Evolutionary conservation across 2,329 filamentous ascomycete genomes (phyloP).

Genomic region (Cordyceps fumosorosea): DNA sequence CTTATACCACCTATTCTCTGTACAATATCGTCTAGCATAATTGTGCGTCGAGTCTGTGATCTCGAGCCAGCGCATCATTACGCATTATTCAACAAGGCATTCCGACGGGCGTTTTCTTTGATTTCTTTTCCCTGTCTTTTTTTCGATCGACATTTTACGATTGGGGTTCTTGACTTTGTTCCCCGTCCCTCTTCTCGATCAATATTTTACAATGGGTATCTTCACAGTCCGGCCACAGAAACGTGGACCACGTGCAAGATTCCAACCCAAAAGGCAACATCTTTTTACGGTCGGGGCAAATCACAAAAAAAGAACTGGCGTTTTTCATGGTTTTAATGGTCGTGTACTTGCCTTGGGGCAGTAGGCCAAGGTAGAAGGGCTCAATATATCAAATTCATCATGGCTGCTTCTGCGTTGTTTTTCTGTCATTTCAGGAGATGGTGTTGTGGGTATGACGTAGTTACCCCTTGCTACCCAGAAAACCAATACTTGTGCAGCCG

Average conservation of each 20-base stretch:
- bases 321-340: neutral
- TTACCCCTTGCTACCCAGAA: neutral
- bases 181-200: neutral
- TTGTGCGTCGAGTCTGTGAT: neutral
- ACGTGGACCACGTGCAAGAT: neutral
- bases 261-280: neutral
- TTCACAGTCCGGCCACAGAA: neutral
- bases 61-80: neutral
- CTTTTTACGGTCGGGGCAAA: neutral
- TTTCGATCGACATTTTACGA: neutral
- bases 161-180: neutral
- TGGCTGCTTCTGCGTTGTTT: neutral
- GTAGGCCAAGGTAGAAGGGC: conserved; percentile 1
- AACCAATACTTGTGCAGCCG: neutral
- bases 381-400: neutral
- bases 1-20: neutral
- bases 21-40: conserved; percentile 8
- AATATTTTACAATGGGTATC: neutral
- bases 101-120: conserved; percentile 5
- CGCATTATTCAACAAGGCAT: neutral
- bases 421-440: neutral
- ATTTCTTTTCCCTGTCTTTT: neutral
- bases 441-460: conserved; percentile 7
- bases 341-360: neutral
- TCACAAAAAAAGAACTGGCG: neutral